These are phyloP conservation scores for Penicillium ochrochloron DNA, from an alignment of 495 filamentous ascomycete species.

Conservation along the genomic window DNA sequence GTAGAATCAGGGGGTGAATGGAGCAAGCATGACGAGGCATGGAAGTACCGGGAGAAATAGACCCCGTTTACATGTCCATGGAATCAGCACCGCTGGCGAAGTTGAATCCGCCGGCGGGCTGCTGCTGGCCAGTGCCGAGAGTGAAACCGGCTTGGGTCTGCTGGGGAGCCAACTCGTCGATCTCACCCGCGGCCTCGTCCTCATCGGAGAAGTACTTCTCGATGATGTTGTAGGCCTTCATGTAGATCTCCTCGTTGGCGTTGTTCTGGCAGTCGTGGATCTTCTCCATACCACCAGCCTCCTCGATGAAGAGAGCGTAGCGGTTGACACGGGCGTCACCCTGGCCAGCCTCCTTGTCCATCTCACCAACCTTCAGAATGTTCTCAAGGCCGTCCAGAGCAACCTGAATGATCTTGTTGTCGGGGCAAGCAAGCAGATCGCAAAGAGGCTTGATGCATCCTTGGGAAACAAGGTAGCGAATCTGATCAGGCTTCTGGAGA, in stretches of 20 bases:
- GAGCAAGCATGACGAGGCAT: background rate
- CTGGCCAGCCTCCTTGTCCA: conserved; percentile 87
- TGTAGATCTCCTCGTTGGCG: conserved; percentile 99
- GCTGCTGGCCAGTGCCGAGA: conserved; percentile 76
- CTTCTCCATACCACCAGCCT: conserved; percentile 99
- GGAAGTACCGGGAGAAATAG: conserved; percentile 3
- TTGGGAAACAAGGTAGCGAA: conserved; percentile 87
- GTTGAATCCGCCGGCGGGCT: conserved; percentile 79
- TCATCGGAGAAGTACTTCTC: conserved; percentile 99
- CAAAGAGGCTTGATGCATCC: conserved; percentile 98
- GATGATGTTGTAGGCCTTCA: conserved; percentile 99
- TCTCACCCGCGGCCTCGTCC: conserved; percentile 81
- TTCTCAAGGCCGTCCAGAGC: conserved; percentile 98
- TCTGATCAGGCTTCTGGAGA: conserved; percentile 98
- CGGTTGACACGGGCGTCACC: conserved; percentile 86
- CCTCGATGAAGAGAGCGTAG: conserved; percentile 97
- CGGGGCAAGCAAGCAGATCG: conserved; percentile 93
- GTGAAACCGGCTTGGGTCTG: conserved; percentile 77
- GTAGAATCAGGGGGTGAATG: background rate
- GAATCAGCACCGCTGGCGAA: conserved; percentile 88
- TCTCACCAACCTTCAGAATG: conserved; percentile 98
- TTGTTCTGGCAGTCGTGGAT: conserved; percentile 99
- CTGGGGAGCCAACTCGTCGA: conserved; percentile 69
- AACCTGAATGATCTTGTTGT: conserved; percentile 99
- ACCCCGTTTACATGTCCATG: conserved; percentile 91